phyloP scores from a whole-genome alignment of 2,329 filamentous ascomycete genomes.

The Fusarium goolgardi region DNA sequence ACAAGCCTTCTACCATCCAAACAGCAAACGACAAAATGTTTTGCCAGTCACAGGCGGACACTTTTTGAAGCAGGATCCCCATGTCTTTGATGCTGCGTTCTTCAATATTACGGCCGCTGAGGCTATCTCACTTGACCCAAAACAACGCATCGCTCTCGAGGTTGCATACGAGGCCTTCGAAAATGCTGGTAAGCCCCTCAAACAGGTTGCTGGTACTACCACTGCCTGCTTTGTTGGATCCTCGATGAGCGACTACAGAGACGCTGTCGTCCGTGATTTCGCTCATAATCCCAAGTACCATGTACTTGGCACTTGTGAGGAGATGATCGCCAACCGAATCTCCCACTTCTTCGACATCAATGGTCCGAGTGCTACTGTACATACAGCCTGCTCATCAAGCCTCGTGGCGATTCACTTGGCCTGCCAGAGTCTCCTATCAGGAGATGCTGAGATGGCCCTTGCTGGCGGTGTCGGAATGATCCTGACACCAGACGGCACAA shows the following conservation, averaged over 20 bases:
- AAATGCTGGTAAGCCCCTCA: neutral
- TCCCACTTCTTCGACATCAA: neutral
- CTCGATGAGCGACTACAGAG: neutral
- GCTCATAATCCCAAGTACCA: neutral
- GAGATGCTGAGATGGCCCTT: neutral
- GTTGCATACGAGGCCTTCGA: constrained; percentile 1
- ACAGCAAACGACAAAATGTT: neutral
- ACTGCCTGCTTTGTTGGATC: neutral
- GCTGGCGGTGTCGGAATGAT: neutral
- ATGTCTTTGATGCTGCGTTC: constrained; percentile 16
- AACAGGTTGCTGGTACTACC: neutral
- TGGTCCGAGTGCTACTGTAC: neutral
- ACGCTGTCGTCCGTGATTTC: neutral
- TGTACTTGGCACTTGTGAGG: neutral
- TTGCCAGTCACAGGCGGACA: constrained; percentile 2
- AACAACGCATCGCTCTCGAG: constrained; percentile 14
- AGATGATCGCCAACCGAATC: neutral
- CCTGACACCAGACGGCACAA: neutral
- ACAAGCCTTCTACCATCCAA: constrained; percentile 12
- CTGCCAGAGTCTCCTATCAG: neutral
- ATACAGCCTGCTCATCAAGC: neutral
- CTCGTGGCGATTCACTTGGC: neutral
- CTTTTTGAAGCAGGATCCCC: neutral
- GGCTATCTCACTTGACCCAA: constrained; percentile 14
- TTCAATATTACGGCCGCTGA: constrained; percentile 10